A percentile compares a stretch with the other conserved stretches of the same genome.
Evolutionary conservation across 1,284 basidiomycete species (phyloP).

Genomic region (Apiotrichum domesticum): DNA sequence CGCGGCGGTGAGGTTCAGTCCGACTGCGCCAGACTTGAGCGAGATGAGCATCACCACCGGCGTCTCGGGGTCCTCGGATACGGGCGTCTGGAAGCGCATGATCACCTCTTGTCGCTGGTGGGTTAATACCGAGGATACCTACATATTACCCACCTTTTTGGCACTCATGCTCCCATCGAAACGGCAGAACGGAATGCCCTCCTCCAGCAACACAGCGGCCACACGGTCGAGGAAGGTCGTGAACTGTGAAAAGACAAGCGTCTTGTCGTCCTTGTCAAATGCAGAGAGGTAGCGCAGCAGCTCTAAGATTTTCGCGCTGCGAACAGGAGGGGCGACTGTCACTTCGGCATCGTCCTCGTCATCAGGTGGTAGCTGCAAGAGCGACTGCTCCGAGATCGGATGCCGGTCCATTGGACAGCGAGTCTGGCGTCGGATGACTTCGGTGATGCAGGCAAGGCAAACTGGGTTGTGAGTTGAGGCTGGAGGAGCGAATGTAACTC

Average conservation of each 20-base stretch:
- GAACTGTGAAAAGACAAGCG: constrained; percentile 77
- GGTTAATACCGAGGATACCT: neutral
- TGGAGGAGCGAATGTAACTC: constrained; percentile 1
- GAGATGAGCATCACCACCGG: constrained; percentile 81
- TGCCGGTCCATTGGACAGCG: constrained; percentile 83
- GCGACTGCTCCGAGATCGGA: constrained; percentile 54
- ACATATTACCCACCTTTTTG: constrained; percentile 47
- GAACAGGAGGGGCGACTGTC: constrained; percentile 27
- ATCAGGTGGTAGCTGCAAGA: constrained; percentile 61
- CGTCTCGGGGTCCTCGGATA: constrained; percentile 47
- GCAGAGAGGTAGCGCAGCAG: constrained; percentile 64
- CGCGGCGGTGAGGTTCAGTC: constrained; percentile 79
- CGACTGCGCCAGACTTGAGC: constrained; percentile 68
- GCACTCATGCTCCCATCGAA: constrained; percentile 79
- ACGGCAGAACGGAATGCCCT: constrained; percentile 65
- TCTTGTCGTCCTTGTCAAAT: constrained; percentile 65
- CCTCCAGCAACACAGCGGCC: constrained; percentile 59
- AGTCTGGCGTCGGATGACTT: constrained; percentile 60
- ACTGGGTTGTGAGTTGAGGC: constrained; percentile 34
- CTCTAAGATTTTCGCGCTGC: constrained; percentile 78
- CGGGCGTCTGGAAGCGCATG: constrained; percentile 62
- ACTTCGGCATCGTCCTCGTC: constrained; percentile 22
- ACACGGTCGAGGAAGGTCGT: constrained; percentile 77
- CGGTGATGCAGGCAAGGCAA: constrained; percentile 55
- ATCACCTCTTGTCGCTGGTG: constrained; percentile 64